Evolutionary conservation across 192 early-diverging fungal genomes (phyloP).

Genomic region (Coemansia sp.): DNA sequence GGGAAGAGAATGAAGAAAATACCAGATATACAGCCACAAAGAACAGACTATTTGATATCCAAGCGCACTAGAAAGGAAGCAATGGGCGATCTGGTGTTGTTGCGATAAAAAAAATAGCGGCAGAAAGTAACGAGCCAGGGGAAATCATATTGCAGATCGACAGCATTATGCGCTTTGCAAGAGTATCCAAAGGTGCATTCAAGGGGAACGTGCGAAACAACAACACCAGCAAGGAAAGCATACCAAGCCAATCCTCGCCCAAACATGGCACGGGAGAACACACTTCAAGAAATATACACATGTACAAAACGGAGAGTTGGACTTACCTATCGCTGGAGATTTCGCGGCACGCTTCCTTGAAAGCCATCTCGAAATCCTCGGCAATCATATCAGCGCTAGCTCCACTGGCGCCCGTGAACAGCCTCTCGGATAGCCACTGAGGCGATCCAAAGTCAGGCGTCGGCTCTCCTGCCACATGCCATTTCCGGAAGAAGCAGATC

Average conservation of each 20-base stretch:
- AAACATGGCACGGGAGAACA: neutral
- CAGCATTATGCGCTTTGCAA: neutral
- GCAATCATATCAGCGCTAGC: neutral
- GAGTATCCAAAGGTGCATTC: neutral
- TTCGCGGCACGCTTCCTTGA: neutral
- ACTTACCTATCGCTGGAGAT: conserved; percentile 55
- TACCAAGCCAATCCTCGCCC: neutral
- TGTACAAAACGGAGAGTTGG: neutral
- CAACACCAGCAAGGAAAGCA: neutral
- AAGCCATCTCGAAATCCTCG: neutral
- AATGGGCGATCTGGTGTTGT: neutral
- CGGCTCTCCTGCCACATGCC: conserved; percentile 42
- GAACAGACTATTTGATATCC: neutral
- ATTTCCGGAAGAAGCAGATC: conserved; percentile 38
- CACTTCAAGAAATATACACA: neutral
- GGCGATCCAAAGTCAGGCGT: conserved; percentile 41
- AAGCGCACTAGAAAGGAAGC: conserved; percentile 1
- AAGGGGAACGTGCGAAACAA: neutral
- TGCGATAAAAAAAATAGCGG: neutral
- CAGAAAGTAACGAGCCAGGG: neutral
- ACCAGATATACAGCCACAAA: neutral
- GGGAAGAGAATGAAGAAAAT: neutral
- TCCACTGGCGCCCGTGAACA: conserved; percentile 22
- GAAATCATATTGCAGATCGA: conserved; percentile 5
- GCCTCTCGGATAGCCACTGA: conserved; percentile 39